These are phyloP conservation scores for Wickerhamomyces strasburgensis DNA, from an alignment of 805 yeast species.

Conservation along the genomic window DNA sequence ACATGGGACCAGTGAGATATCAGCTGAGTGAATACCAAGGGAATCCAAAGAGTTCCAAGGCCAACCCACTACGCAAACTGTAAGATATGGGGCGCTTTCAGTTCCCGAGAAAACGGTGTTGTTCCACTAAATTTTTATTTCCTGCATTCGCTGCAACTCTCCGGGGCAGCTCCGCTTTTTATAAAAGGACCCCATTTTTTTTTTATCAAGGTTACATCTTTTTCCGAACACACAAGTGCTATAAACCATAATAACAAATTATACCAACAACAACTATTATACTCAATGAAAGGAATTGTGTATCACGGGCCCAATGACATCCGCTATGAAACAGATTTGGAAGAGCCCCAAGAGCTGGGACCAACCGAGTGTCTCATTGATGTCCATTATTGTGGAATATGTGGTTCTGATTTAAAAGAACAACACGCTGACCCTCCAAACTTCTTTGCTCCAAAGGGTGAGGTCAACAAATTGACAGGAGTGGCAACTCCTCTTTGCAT, in stretches of 20 bases:
- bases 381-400: conserved; percentile 54
- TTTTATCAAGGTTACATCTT: too few relatives aligned
- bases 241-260: background rate
- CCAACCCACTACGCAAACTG: too few relatives aligned
- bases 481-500: conserved; percentile 38
- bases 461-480: conserved; percentile 35
- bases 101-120: too few relatives aligned
- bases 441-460: conserved; percentile 42
- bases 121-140: too few relatives aligned
- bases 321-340: conserved; percentile 32
- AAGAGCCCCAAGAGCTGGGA: conserved; percentile 32
- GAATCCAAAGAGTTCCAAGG: too few relatives aligned
- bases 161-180: too few relatives aligned
- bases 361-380: conserved; percentile 40
- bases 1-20: too few relatives aligned
- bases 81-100: too few relatives aligned
- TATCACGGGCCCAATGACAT: conserved; percentile 43
- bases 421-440: conserved; percentile 52
- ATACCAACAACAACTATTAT: background rate
- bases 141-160: too few relatives aligned
- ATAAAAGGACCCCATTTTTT: background rate
- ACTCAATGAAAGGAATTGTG: conserved; percentile 42
- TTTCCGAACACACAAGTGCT: background rate
- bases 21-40: too few relatives aligned
- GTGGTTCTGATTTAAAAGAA: conserved; percentile 61